phyloP scores from a whole-genome alignment of 2,329 filamentous ascomycete genomes.

The Neodidymelliopsis sp. region DNA sequence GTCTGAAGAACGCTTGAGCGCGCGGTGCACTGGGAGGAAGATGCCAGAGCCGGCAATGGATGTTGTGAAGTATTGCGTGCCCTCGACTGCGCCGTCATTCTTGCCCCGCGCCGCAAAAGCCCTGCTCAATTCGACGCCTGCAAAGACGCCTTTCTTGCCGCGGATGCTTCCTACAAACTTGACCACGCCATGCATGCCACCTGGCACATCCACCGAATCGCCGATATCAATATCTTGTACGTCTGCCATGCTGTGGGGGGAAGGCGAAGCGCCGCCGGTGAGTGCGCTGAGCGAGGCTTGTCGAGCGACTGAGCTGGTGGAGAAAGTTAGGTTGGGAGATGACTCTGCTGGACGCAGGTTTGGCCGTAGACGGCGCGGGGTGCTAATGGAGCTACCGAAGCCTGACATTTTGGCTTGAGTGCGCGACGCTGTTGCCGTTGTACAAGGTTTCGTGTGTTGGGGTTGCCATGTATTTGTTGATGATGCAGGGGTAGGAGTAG shows the following conservation, averaged over 20 bases:
- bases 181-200: constrained; percentile 88
- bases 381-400: constrained; percentile 20
- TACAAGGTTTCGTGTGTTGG: constrained; percentile 7
- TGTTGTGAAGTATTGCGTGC: constrained; percentile 80
- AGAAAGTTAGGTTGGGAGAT: constrained; percentile 52
- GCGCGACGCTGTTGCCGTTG: constrained; percentile 16
- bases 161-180: constrained; percentile 87
- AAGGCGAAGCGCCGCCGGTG: constrained; percentile 58
- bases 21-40: constrained; percentile 87
- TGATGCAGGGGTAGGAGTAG: constrained; percentile 6
- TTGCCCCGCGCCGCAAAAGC: constrained; percentile 87
- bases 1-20: constrained; percentile 70
- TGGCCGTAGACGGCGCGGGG: constrained; percentile 34
- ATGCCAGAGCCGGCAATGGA: constrained; percentile 83
- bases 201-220: constrained; percentile 88
- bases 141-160: constrained; percentile 90
- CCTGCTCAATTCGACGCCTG: constrained; percentile 84
- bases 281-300: constrained; percentile 77
- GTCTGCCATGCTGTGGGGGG: constrained; percentile 54
- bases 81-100: constrained; percentile 95
- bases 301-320: constrained; percentile 63
- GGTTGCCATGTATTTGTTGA: constrained; percentile 20
- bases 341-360: constrained; percentile 52
- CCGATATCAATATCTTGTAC: constrained; percentile 72
- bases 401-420: constrained; percentile 17